phyloP scores from a whole-genome alignment of 2,329 filamentous ascomycete genomes.

The Microdochium nivale region DNA sequence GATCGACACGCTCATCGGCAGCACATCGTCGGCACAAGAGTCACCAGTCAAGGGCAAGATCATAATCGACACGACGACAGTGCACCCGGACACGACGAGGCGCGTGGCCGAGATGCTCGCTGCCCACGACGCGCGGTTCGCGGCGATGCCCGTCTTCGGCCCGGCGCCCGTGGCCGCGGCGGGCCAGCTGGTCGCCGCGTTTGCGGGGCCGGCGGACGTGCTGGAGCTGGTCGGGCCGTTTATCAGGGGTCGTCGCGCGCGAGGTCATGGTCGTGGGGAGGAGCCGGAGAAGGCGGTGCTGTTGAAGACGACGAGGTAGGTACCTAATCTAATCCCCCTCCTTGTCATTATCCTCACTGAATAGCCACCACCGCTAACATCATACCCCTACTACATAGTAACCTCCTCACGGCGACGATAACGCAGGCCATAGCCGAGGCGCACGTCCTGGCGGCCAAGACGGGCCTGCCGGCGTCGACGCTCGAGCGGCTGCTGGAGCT shows the following conservation, averaged over 20 bases:
- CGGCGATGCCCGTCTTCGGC: slow-evolving; percentile 41
- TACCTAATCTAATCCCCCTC: neutral
- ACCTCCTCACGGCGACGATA: slow-evolving; percentile 38
- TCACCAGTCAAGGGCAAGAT: slow-evolving; percentile 24
- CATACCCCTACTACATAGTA: slow-evolving; percentile 17
- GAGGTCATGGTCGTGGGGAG: slow-evolving; percentile 31
- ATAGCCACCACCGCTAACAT: neutral
- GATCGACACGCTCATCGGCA: slow-evolving; percentile 12
- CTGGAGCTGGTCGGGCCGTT: slow-evolving; percentile 26
- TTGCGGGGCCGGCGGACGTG: slow-evolving; percentile 29
- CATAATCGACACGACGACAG: slow-evolving; percentile 40
- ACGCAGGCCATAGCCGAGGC: slow-evolving; percentile 41
- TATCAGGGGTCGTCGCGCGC: slow-evolving; percentile 31
- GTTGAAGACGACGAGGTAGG: slow-evolving; percentile 37
- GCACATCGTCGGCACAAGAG: neutral
- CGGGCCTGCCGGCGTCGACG: slow-evolving; percentile 26
- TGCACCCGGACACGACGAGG: slow-evolving; percentile 33
- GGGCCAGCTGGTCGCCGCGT: slow-evolving; percentile 35
- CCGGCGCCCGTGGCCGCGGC: slow-evolving; percentile 37
- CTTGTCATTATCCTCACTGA: fast-evolving
- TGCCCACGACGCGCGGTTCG: slow-evolving; percentile 22
- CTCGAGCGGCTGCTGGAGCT: slow-evolving; percentile 33
- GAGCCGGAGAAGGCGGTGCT: slow-evolving; percentile 33
- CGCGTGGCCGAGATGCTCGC: slow-evolving; percentile 17
- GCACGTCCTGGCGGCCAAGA: slow-evolving; percentile 38